phyloP scores from a whole-genome alignment of 805 yeast genomes.

The Lipomyces orientalis region DNA sequence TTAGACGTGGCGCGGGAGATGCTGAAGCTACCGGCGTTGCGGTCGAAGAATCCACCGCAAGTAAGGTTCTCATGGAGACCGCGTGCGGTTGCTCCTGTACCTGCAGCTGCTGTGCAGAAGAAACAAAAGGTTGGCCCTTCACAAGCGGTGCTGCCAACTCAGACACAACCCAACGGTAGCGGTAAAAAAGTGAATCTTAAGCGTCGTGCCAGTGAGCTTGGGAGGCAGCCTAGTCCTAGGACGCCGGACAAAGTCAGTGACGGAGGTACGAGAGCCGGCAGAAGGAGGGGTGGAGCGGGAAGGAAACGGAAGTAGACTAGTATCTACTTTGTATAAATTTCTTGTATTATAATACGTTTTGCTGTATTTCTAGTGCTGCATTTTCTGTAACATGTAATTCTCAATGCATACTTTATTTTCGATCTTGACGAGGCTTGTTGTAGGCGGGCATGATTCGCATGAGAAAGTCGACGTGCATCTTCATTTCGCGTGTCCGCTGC shows the following conservation, averaged over 20 bases:
- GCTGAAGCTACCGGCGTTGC: slow-evolving; percentile 20
- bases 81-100: slow-evolving; percentile 7
- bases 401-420: not conserved
- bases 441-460: slow-evolving; percentile 18
- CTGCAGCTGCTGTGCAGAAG: not conserved
- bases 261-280: slow-evolving; percentile 4
- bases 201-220: slow-evolving; percentile 20
- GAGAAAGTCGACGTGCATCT: slow-evolving; percentile 25
- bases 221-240: not conserved
- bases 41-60: slow-evolving; percentile 29
- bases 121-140: not conserved
- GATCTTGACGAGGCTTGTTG: not conserved
- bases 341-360: not conserved
- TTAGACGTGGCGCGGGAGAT: slow-evolving; percentile 28
- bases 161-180: slow-evolving; percentile 5
- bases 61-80: slow-evolving; percentile 36
- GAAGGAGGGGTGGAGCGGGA: slow-evolving; percentile 9
- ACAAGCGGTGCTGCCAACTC: not conserved
- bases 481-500: slow-evolving; percentile 22
- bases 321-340: not conserved
- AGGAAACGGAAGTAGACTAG: not conserved
- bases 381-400: not conserved
- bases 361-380: not conserved
- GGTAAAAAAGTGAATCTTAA: slow-evolving; percentile 14
- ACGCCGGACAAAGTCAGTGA: slow-evolving; percentile 8